Evolutionary conservation across 148 eudicot species (phyloP).

Genomic region (Cornus kousa): DNA sequence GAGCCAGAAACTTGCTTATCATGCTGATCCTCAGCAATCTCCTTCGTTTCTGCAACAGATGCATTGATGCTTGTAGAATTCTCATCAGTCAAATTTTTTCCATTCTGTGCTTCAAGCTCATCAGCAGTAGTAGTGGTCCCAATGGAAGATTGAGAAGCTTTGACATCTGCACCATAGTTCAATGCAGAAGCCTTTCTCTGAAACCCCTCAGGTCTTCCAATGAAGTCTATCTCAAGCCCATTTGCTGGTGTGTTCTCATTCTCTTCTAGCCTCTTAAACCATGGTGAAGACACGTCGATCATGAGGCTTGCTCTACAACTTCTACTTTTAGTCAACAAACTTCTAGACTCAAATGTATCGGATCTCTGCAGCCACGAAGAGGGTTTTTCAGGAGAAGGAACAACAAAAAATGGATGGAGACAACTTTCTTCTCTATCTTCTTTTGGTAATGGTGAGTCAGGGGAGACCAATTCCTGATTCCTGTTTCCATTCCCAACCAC

Average conservation of each 20-base stretch:
- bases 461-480: constrained; percentile 11
- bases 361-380: constrained; percentile 27
- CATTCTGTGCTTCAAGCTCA: constrained; percentile 35
- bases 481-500: constrained; percentile 14
- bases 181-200: constrained; percentile 41
- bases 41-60: constrained; percentile 20
- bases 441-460: not conserved
- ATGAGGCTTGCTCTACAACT: constrained; percentile 40
- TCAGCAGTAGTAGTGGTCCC: constrained; percentile 21
- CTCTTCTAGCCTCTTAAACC: constrained; percentile 29
- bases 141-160: constrained; percentile 26
- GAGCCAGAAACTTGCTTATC: constrained; percentile 39
- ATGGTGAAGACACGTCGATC: constrained; percentile 24
- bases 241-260: constrained; percentile 37
- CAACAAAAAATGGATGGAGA: constrained; percentile 14
- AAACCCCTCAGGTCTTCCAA: constrained; percentile 35
- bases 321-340: constrained; percentile 36
- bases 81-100: constrained; percentile 23
- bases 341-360: constrained; percentile 27
- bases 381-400: constrained; percentile 27
- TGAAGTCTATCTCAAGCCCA: constrained; percentile 30
- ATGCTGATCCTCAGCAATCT: constrained; percentile 27
- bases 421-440: constrained; percentile 27
- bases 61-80: constrained; percentile 13
- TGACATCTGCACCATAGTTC: constrained; percentile 29